Base-by-base conservation (phyloP, 495 filamentous ascomycete genomes). In the Penicillium manginii region DNA sequence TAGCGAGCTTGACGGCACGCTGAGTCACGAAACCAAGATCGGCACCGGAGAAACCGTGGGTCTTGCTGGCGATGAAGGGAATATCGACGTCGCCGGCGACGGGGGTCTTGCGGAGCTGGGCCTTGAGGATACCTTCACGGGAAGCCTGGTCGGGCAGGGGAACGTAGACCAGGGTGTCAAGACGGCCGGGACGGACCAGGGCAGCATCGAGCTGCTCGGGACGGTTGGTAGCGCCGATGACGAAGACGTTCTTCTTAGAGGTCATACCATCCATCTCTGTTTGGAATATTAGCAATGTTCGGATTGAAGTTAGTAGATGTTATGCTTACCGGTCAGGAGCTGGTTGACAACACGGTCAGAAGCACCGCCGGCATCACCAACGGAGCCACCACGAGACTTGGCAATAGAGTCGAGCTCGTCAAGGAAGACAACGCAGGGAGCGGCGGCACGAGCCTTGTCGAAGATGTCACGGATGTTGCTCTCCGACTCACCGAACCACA, bases 401-500 rank as follows among this genome's bases (percentile, higher is more conserved):
- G 94, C 94, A 73, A 98, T 98, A 15, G 94, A 98, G 72, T 98
- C 94, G 79, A 98, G 77, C 81, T 98, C 94, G 64, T 98, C 94
- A 60, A 98, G 84, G 90, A 98, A 98, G 61, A 98, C 96, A 60
- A 98, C 92, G 69, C 94, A 98, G 81, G 94, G 94, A 70, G 94
- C 94, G 59, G 94, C 96, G 61, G 96, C 96, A 66, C 94, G 91
- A 64, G 94, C 94, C 84, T 98, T 98, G 86, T 98, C 94, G 80
- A 98, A 98, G 68, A 98, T 98, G 66, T 98, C 94, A 70, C 94
- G 91, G 61, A 98, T 98, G 80, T 98, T 98, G 88, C 91, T 96
- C 77, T 98, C 94, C 17, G 96, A 98, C 79, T 98, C 94, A 89
- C 94, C 94, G 74, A 98, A 98, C 94, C 94, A 98, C 94, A 98